Evolutionary conservation across 2,329 filamentous ascomycete genomes (phyloP).

Genomic region (Penicillium fuscoglaucum): DNA sequence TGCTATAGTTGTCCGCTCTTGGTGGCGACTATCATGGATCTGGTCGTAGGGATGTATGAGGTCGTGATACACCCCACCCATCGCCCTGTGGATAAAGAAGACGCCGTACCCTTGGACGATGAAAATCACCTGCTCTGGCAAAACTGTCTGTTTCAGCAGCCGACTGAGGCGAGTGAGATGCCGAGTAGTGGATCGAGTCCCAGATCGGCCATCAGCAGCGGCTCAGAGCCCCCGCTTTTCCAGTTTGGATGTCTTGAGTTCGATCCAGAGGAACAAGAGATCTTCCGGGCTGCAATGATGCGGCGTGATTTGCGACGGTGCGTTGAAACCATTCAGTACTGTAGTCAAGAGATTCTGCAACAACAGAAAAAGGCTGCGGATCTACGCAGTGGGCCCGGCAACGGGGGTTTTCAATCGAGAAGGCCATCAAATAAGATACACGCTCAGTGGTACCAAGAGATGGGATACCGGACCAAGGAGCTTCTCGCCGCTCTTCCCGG

Average conservation of each 20-base stretch:
- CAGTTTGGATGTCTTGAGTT: constrained; percentile 7
- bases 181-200: background rate
- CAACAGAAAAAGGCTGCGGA: background rate
- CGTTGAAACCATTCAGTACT: constrained; percentile 3
- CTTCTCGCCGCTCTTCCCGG: background rate
- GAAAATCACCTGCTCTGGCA: background rate
- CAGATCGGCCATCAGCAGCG: background rate
- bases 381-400: background rate
- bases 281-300: constrained; percentile 2
- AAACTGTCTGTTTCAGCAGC: background rate
- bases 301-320: constrained; percentile 3
- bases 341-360: background rate
- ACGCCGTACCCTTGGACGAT: background rate
- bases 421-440: background rate
- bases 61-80: background rate
- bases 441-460: background rate
- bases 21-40: background rate
- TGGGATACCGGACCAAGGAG: background rate
- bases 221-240: background rate
- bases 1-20: background rate
- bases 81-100: background rate
- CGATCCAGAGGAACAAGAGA: constrained; percentile 5
- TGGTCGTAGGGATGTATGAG: background rate
- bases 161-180: background rate
- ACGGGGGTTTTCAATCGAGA: background rate